Evolutionary conservation across 345 rosid species (phyloP), one percentile per base, ranked within the genome.

Genomic region (Heritiera fomes): DNA sequence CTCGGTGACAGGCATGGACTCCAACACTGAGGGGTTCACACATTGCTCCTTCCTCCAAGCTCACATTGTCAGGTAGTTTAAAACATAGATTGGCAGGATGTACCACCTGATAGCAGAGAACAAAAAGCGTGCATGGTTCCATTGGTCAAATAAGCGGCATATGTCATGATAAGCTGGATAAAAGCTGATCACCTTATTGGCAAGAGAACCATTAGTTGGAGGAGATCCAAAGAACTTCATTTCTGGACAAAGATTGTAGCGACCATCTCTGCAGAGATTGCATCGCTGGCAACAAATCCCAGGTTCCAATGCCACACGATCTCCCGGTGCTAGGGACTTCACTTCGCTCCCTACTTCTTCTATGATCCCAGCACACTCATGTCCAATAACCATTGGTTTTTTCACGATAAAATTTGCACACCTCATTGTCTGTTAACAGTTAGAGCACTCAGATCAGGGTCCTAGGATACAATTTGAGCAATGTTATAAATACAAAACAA

Each of bases 21-120:
- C 93, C 95, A 20, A 88, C 89, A 75, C 93, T 91, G 15, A 89
- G 83, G 23, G 91, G 95, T 67, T 91, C 93, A 40, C 95, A 88
- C 92, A 91, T 90, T 45, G 93, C 92, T 75, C 92, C 93, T 83
- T 91, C 95, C 81, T 91, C 93, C 79, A 87, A 73, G 87, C 88
- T 90, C 76, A 90, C 92, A 73, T 86, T 87, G 17, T 89, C 89
- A 0, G 94, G 92, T 15, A 89, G 85, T 76, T 87, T 91, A 77
- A 86, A 87, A 66, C 95, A 89, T 7, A 88, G 80, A 59, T 83
- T 82, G 47, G 91, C 89, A 12, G 92, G 93, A 81, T 89, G 93
- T 84, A 86, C 88, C 78, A 88, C 89, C 95, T 91, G 82, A 20
- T 30, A 62, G 52, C 50, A 60, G 49, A 75, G 28, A 56, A 61